Percentiles rank a stretch among this genome's conserved stretches.
phyloP scores from a whole-genome alignment of 1,139 yeast genomes.

The Candida gigantensis region DNA sequence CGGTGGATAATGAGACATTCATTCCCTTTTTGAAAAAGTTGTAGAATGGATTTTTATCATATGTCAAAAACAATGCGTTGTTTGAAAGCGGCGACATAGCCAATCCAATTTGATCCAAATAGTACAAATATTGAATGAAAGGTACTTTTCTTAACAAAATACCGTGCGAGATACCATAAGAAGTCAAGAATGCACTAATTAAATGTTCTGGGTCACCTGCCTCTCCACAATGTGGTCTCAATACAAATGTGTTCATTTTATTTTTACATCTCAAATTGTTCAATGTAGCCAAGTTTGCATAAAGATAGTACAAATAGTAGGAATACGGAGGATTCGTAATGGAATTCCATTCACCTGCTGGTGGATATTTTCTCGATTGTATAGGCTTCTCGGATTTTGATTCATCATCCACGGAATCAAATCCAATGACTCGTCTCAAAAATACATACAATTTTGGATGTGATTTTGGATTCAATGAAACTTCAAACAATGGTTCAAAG shows the following conservation, averaged over 20 bases:
- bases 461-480: conserved; percentile 74
- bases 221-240: conserved; percentile 98
- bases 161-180: conserved; percentile 95
- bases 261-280: conserved; percentile 77
- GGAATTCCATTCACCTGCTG: conserved; percentile 78
- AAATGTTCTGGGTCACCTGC: conserved; percentile 99
- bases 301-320: conserved; percentile 86
- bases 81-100: conserved; percentile 99
- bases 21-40: conserved; percentile 88
- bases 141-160: conserved; percentile 90
- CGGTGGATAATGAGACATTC: conserved; percentile 87
- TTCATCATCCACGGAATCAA: conserved; percentile 98
- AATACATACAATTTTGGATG: conserved; percentile 90
- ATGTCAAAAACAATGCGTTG: conserved; percentile 91
- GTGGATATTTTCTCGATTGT: conserved; percentile 73
- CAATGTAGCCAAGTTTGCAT: conserved; percentile 80
- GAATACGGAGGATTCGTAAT: conserved; percentile 94
- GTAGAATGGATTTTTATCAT: conserved; percentile 92
- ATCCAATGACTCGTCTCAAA: conserved; percentile 92
- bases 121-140: conserved; percentile 88
- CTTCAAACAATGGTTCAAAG: conserved; percentile 91
- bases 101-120: conserved; percentile 90
- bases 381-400: conserved; percentile 84
- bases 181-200: conserved; percentile 82
- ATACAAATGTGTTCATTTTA: conserved; percentile 82